Evolutionary conservation across 352 stramenopile species (phyloP), one percentile per base, ranked within the genome.

Genomic region (Phytophthora pinifolia): DNA sequence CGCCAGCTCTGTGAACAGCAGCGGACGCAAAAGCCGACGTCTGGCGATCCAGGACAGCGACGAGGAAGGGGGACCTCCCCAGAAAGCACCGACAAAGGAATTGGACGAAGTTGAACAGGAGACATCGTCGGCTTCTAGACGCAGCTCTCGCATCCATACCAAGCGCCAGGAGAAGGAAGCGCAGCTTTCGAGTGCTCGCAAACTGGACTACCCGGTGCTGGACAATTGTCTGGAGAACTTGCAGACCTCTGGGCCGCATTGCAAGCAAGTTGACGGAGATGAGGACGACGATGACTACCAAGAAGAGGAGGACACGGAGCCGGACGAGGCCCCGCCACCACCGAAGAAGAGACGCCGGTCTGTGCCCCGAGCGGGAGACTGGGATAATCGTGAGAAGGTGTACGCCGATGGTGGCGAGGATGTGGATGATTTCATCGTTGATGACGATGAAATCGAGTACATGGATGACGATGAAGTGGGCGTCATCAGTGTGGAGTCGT

Each of bases 391-490:
- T 29, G 70, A 79, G 47, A 67, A 65, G 47, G 53, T 74, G 3
- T 68, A 81, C 31, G 76, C 70, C 1, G 74, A 88, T 49, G 72
- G 64, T 14, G 79, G 69, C 49, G 78, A 91, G 4, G 79, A 93
- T 46, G 49, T 91, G 45, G 83, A 92, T 29, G 80, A 88, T 38
- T 94, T 94, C 50, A 87, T 95, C 39, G 79, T 79, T 14, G 70
- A 45, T 3, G 85, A 95, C 58, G 72, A 91, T 57, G 76, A 93
- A 33, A 67, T 95, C 39, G 83, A 93, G 65, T 95, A 90, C 65
- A 94, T 95, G 85, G 77, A 91, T 29, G 81, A 92, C 27, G 83
- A 89, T 50, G 84, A 94, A 46, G 69, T 84, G 51, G 79, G 67
- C 14, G 72, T 88, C 37, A 87, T 91, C 42, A 82, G 66, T 50